A percentile compares a stretch with the other conserved stretches of the same genome.
These are phyloP conservation scores for Monilinia polystroma DNA, from an alignment of 2,329 filamentous ascomycete species.

Conservation along the genomic window DNA sequence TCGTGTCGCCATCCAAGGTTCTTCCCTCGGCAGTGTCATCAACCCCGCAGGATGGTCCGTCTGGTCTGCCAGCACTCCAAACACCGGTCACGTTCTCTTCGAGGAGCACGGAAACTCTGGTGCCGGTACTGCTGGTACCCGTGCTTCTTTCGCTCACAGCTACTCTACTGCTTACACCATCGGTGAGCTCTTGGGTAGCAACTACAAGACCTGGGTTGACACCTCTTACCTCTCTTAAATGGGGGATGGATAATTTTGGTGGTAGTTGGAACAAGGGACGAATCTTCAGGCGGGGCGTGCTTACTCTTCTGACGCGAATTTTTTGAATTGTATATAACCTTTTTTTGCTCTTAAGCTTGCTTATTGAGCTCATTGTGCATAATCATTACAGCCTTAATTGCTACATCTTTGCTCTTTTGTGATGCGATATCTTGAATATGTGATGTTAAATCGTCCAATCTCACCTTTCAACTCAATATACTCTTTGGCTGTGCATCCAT, in stretches of 20 bases:
- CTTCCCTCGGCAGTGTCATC: constrained; percentile 49
- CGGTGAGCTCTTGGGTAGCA: constrained; percentile 46
- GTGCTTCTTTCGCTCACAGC: constrained; percentile 49
- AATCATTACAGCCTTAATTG: not conserved
- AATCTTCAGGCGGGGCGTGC: not conserved
- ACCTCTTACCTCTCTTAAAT: constrained; percentile 42
- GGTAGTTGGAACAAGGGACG: not conserved
- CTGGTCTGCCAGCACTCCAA: constrained; percentile 47
- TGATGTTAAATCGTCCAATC: no score
- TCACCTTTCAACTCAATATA: no score
- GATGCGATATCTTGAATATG: no score
- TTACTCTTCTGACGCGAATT: not conserved
- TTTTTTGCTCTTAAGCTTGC: not conserved
- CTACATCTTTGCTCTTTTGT: no score
- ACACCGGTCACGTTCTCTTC: constrained; percentile 50
- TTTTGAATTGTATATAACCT: constrained; percentile 6
- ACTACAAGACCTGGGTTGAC: constrained; percentile 47
- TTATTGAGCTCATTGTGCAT: not conserved
- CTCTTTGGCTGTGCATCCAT: no score
- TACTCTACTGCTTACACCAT: constrained; percentile 46
- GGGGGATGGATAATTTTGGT: not conserved
- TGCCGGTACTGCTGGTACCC: constrained; percentile 48
- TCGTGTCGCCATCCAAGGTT: constrained; percentile 52
- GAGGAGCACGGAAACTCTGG: constrained; percentile 56
- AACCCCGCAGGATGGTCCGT: constrained; percentile 51